Base-by-base conservation (phyloP, 2,329 filamentous ascomycete genomes). In the Acrocalymma vagum region DNA sequence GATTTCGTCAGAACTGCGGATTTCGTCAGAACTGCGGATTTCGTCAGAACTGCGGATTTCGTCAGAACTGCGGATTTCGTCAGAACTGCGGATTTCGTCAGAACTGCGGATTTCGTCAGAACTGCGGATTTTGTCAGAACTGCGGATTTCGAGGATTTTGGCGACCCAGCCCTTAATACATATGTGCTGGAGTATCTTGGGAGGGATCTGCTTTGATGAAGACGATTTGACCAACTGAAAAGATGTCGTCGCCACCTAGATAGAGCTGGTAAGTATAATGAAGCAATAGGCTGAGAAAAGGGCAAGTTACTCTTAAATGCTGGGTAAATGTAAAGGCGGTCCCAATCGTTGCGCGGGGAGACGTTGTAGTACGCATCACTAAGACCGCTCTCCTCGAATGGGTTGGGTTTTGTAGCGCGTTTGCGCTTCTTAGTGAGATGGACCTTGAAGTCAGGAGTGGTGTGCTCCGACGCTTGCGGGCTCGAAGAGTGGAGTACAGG, bases 71-170 rank as follows among this genome's bases (percentile, higher is more conserved):
- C n/a, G n/a, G n/a, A n/a, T n/a, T n/a, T n/a, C n/a, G n/a, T n/a
- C n/a, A n/a, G n/a, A n/a, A n/a, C n/a, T n/a, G n/a, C n/a, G n/a
- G n/a, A n/a, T n/a, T n/a, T n/a, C n/a, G n/a, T n/a, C n/a, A n/a
- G n/a, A n/a, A n/a, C n/a, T n/a, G n/a, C n/a, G n/a, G n/a, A n/a
- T n/a, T n/a, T n/a, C n/a, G n/a, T n/a, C n/a, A n/a, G n/a, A n/a
- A n/a, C n/a, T n/a, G n/a, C n/a, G n/a, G n/a, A n/a, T n/a, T n/a
- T n/a, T n/a, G 59, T 89, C 84, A 42, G 79, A 78, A 8, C 87
- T 88, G 45, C 87, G 81, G 41, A 93, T 85, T 65, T 94, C 88
- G 14, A 92, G 78, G 31, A 94, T 86, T 51, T 82, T 81, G 6
- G 86, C 90, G 4, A 92, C 83, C 88, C 88, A 93, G 60, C 76